A percentile compares a stretch with the other conserved stretches of the same genome.
Conservation (phyloP, 208 protist species). For the Willaertia magna region DNA sequence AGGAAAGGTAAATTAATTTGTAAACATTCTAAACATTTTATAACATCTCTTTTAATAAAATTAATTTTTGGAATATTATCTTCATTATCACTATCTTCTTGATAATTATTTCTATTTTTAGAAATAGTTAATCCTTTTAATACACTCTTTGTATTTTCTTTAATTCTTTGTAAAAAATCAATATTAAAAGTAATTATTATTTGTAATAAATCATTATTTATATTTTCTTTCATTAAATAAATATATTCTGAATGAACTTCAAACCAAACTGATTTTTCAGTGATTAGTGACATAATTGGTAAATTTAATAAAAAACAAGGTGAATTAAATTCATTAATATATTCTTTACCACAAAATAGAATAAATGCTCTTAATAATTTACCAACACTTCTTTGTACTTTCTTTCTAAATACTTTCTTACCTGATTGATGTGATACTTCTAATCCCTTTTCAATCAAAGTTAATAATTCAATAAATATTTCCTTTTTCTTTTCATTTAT, state of each 20-base stretch:
- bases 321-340: neutral
- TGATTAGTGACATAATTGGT: neutral
- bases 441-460: neutral
- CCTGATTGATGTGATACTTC: neutral
- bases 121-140: neutral
- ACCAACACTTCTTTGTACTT: neutral
- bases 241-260: neutral
- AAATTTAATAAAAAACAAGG: neutral
- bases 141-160: neutral
- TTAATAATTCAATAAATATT: neutral
- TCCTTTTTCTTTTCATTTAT: neutral
- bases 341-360: neutral
- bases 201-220: neutral
- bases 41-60: neutral
- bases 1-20: neutral
- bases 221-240: neutral
- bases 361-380: neutral
- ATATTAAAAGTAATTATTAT: neutral
- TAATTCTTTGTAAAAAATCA: neutral
- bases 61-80: neutral
- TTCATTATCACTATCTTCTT: neutral
- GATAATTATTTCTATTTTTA: neutral
- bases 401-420: neutral
- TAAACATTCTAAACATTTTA: neutral
- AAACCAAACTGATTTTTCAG: neutral